Conservation (phyloP, 257 asterid genomes). For the Verbascum thapsus region DNA sequence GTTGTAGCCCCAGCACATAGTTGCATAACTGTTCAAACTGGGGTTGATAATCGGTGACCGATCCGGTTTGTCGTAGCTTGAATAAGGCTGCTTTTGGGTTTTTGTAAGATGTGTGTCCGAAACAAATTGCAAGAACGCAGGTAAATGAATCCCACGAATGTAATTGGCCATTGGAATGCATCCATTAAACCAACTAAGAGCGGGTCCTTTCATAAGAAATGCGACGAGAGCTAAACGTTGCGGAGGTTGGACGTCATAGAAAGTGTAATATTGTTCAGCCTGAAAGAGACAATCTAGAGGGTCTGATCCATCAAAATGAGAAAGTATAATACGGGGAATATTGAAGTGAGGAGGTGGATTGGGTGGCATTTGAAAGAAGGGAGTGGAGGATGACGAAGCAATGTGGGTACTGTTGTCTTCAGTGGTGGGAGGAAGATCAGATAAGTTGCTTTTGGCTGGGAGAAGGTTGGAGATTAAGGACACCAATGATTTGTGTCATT, state of each 20-base stretch:
- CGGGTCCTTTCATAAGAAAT: background rate
- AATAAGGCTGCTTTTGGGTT: background rate
- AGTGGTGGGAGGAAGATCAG: too few relatives aligned
- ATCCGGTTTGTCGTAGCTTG: background rate
- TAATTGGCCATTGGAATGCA: background rate
- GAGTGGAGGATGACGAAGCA: too few relatives aligned
- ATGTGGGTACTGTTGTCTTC: too few relatives aligned
- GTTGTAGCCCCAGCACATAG: background rate
- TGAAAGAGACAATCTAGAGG: conserved; percentile 2
- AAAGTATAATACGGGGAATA: too few relatives aligned
- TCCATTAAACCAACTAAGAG: conserved; percentile 2
- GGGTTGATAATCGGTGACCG: background rate
- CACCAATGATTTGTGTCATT: too few relatives aligned
- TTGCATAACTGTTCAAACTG: background rate
- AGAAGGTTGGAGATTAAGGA: too few relatives aligned
- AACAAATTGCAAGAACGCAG: background rate
- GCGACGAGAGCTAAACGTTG: background rate
- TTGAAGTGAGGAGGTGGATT: background rate
- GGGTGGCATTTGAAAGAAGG: too few relatives aligned
- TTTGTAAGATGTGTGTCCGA: background rate
- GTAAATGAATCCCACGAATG: background rate
- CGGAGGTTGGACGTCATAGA: background rate
- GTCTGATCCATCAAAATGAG: background rate
- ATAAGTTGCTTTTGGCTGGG: too few relatives aligned
- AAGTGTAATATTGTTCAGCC: background rate